Evolutionary conservation across 495 filamentous ascomycete species (phyloP), one percentile per base, ranked within the genome.

Genomic region (Aspergillus incahuasiensis): DNA sequence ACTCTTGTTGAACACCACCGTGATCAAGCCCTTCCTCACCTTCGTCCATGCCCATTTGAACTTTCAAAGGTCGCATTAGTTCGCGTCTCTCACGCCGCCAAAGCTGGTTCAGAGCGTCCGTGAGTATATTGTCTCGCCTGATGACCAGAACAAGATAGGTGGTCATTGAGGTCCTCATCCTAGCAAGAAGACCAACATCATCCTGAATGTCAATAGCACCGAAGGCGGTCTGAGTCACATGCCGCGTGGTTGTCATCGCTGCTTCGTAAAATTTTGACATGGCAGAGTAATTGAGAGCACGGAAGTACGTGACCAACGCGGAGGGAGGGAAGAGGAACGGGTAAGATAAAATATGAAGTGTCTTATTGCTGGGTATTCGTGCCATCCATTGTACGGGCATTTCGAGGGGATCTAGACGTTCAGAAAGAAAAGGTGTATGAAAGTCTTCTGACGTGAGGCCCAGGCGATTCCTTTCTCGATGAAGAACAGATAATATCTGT

Each of bases 1-100:
- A 97, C 55, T 98, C 94, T 64, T 92, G 91, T 57, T 95, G 90
- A 4, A 97, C 90, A 47, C 94, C 94, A 51, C 94, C 94, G 53
- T 91, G 88, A 70, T 98, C 94, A 18, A 92, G 78, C 1, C 94
- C 94, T 63, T 95, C 87, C 70, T 97, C 94, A 15, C 91, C 90
- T 55, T 79, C 79, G 19, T 84, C 79, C 64, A 88, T 86, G 5
- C 89, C 90, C 59, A 97, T 83, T 42, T 88, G 84, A 25, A 98
- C 87, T 57, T 95, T 96, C 24, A 98, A 73, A 0, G 94, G 94
- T 28, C 87, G 81, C 69, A 91, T 75, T 5, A 97, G 74, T 69
- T 96, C 89, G 22, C 89, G 81, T 58, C 83, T 82, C 69, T 95
- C 86, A 39, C 91, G 82, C 35, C 88, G 79, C 89, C 92, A 96